phyloP scores from a whole-genome alignment of 352 stramenopile species.

The Phytophthora cryptogea region DNA sequence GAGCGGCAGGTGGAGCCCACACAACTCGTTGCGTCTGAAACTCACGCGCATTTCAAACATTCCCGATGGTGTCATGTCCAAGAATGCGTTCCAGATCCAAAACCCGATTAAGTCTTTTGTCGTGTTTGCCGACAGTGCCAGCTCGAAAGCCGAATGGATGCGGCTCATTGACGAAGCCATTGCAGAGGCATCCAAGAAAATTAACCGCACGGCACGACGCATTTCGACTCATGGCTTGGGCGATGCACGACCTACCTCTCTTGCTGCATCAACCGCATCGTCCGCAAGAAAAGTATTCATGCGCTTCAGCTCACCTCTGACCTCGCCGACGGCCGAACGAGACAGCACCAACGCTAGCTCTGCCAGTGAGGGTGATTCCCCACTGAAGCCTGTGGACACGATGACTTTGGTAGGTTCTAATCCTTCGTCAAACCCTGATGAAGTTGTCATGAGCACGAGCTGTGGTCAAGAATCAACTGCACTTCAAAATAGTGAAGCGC shows the following conservation, averaged over 20 bases:
- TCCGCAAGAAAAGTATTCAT: constrained; percentile 61
- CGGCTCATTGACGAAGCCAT: constrained; percentile 79
- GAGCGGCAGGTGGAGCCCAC: constrained; percentile 81
- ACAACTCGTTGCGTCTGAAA: constrained; percentile 85
- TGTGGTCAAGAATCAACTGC: neutral
- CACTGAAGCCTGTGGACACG: constrained; percentile 4
- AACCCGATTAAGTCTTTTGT: constrained; percentile 88
- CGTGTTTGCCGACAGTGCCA: constrained; percentile 71
- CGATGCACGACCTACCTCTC: constrained; percentile 8
- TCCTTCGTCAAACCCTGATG: neutral
- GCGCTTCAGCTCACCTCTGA: constrained; percentile 50
- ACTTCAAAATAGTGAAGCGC: neutral
- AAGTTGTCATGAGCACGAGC: neutral
- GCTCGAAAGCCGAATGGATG: constrained; percentile 83
- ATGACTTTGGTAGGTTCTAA: neutral
- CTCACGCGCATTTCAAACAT: constrained; percentile 84
- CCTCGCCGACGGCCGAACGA: constrained; percentile 33
- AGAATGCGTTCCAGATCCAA: constrained; percentile 85
- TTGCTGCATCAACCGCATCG: constrained; percentile 22
- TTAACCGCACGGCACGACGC: constrained; percentile 66
- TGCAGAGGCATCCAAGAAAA: constrained; percentile 74
- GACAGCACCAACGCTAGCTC: constrained; percentile 10
- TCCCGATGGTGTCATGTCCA: constrained; percentile 64
- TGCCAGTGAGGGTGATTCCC: constrained; percentile 19
- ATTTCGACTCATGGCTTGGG: constrained; percentile 51